Conservation (phyloP, 2,329 filamentous ascomycete species). For the Corynespora cassiicola region DNA sequence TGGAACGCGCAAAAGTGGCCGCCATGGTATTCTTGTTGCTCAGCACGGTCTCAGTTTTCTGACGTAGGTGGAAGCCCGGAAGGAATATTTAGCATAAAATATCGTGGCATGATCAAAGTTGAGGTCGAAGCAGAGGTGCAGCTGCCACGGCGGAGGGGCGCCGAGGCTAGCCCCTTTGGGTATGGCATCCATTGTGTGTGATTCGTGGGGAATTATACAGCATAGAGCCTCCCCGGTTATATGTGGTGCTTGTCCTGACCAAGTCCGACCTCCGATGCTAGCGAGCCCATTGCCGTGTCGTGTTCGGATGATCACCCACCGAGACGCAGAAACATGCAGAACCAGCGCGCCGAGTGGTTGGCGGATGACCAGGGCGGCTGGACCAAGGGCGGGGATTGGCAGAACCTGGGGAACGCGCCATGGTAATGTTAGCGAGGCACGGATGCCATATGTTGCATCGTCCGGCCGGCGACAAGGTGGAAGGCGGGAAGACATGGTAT, state of each 20-base stretch:
- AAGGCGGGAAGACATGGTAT: too few species aligned
- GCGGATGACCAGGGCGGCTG: slow-evolving; percentile 8
- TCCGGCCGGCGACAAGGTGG: too few species aligned
- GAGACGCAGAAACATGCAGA: slow-evolving; percentile 9
- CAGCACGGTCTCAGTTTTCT: too few species aligned
- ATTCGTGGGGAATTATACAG: slow-evolving; percentile 20
- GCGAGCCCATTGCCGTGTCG: slow-evolving; percentile 1
- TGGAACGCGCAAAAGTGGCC: slow-evolving; percentile 75
- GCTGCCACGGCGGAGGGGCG: too few species aligned
- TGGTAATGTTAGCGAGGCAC: too few species aligned
- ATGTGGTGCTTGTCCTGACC: slow-evolving; percentile 2
- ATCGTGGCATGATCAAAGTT: too few species aligned
- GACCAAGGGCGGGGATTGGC: slow-evolving; percentile 6
- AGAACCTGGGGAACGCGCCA: slow-evolving; percentile 16
- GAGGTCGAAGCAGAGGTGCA: too few species aligned
- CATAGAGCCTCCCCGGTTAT: slow-evolving; percentile 1
- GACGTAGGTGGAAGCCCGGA: too few species aligned
- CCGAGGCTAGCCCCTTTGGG: too few species aligned
- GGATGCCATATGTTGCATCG: neutral
- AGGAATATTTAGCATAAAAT: too few species aligned
- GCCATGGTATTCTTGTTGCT: slow-evolving; percentile 58
- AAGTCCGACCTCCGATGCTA: slow-evolving; percentile 5
- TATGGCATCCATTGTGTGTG: too few species aligned
- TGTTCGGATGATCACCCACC: slow-evolving; percentile 9
- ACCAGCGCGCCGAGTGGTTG: neutral